Evolutionary conservation across 192 early-diverging fungal genomes (phyloP).

Genomic region (Coemansia sp.): DNA sequence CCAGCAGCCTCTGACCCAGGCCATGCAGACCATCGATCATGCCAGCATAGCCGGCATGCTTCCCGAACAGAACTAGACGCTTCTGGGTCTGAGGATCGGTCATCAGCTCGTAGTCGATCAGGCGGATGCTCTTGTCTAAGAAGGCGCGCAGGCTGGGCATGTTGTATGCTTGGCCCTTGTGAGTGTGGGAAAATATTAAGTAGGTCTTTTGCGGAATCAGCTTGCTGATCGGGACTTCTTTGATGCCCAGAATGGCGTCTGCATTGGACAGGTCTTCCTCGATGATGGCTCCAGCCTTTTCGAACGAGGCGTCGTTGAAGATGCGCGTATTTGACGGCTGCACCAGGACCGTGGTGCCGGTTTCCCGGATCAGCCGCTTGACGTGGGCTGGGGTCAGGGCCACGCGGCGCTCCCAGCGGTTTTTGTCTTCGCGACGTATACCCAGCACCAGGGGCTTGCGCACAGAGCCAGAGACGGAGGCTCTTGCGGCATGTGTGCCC

Average conservation of each 20-base stretch:
- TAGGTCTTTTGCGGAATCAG: constrained; percentile 89
- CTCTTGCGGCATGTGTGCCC: constrained; percentile 16
- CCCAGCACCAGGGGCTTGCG: constrained; percentile 60
- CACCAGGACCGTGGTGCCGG: constrained; percentile 78
- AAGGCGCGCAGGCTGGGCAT: constrained; percentile 86
- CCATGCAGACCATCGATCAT: constrained; percentile 93
- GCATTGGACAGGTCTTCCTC: constrained; percentile 84
- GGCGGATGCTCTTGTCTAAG: constrained; percentile 85
- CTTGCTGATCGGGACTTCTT: constrained; percentile 85
- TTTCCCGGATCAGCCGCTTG: constrained; percentile 79
- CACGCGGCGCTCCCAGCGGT: constrained; percentile 94
- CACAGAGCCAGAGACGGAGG: background rate
- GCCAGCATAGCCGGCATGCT: constrained; percentile 92
- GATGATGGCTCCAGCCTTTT: constrained; percentile 79
- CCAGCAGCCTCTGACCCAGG: constrained; percentile 87
- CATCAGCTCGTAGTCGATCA: constrained; percentile 97
- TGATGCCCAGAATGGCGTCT: constrained; percentile 94
- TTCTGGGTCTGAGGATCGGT: constrained; percentile 65
- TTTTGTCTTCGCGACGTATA: constrained; percentile 94
- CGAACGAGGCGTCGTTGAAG: constrained; percentile 81
- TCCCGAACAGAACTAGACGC: constrained; percentile 90
- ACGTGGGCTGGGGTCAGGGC: constrained; percentile 87
- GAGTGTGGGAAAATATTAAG: constrained; percentile 94
- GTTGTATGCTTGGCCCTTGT: constrained; percentile 95
- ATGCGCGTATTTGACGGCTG: constrained; percentile 94